Evolutionary conservation across 352 stramenopile species (phyloP).

Genomic region (Thalassiosira hispida): DNA sequence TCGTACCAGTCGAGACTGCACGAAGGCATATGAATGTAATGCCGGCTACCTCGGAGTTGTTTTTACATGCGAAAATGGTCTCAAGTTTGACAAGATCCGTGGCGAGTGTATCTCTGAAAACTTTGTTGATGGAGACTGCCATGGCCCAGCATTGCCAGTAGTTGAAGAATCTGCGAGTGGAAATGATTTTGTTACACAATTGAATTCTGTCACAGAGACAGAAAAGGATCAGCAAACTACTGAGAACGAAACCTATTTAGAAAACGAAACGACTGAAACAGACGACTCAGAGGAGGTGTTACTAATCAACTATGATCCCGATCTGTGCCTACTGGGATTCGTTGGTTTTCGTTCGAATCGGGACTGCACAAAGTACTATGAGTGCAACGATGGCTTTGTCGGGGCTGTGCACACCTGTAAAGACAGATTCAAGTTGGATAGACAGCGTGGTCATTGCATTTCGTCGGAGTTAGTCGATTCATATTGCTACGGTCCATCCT

Average conservation of each 20-base stretch:
- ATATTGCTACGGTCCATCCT: slow-evolving; percentile 16
- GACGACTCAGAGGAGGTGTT: background rate
- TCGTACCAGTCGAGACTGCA: background rate
- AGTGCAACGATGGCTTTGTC: slow-evolving; percentile 20
- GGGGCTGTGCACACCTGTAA: slow-evolving; percentile 16
- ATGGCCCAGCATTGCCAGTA: background rate
- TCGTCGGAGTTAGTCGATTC: slow-evolving; percentile 7
- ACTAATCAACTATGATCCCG: background rate
- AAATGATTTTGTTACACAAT: no score
- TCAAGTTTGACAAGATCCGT: slow-evolving; percentile 19
- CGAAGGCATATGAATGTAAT: background rate
- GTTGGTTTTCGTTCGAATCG: slow-evolving; percentile 9
- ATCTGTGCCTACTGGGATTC: slow-evolving; percentile 15
- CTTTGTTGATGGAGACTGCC: slow-evolving; percentile 6
- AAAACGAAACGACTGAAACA: background rate
- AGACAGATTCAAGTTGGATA: slow-evolving; percentile 24
- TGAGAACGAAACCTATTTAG: background rate
- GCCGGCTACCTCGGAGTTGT: background rate
- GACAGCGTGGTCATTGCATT: slow-evolving; percentile 10
- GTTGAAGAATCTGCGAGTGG: background rate
- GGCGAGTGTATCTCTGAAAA: slow-evolving; percentile 3
- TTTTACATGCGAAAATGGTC: background rate
- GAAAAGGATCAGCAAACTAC: background rate
- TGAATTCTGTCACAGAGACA: background rate
- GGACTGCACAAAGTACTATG: slow-evolving; percentile 44